Base-by-base conservation (phyloP, 352 stramenopile species). In the Elongisporangium anandrum region DNA sequence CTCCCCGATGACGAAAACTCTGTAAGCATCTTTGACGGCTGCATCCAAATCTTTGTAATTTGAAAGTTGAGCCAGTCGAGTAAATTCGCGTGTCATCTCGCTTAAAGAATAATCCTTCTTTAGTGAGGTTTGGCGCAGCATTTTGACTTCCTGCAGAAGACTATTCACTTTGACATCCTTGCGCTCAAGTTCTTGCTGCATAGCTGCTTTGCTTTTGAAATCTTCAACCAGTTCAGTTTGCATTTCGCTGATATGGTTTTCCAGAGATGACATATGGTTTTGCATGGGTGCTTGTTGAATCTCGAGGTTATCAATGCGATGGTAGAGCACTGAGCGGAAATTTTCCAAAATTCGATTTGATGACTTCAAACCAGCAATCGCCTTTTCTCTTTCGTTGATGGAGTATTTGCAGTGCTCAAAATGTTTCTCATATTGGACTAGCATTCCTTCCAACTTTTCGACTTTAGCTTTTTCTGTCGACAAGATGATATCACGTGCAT, bases 81-180 rank as follows among this genome's bases (percentile, higher is more conserved):
- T 77, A 49, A 94, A 85, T 53, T 92, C 82, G 7, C 85, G 83
- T 2, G 80, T 83, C 81, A 94, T 92, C 57, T 89, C 85, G 51
- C 79, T 82, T 56, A 90, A 79, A 0, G 74, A 69, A 39, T 90
- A 92, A 38, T 94, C 83, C 38, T 92, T 90, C 60, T 94, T 88
- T 19, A 88, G 66, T 57, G 83, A 79, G 17, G 70, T 84, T 54
- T 92, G 85, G 0, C 85, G 79, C 22, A 94, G 61, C 38, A 72
- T 71, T 52, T 91, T 92, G 53, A 92, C 79, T 66, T 94, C 85
- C 29, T 90, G 76, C 8, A 79, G 61, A 12, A 94, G 63, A 50
- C 81, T 85, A 47, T 87, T 86, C 50, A 92, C 81, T 53, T 92
- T 92, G 2, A 75, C 73, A 24, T 94, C 83, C 52, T 92, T 92